Base-by-base conservation (phyloP, 148 eudicot genomes). In the Amaranthus hypochondriacus region DNA sequence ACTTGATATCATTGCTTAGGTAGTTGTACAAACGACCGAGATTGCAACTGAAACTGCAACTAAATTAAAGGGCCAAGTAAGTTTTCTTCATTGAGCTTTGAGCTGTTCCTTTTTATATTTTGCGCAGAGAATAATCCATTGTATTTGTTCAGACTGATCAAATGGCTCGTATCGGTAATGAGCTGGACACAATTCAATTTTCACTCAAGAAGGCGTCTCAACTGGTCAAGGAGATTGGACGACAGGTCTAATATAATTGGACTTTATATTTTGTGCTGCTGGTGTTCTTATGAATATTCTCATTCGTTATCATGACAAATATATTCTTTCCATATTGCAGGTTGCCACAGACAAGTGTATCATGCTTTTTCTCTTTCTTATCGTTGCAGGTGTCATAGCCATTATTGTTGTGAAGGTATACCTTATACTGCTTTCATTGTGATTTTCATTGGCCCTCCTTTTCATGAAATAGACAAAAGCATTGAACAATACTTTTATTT, bases 291-390 rank as follows among this genome's bases (percentile, higher is more conserved):
- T 56, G 52, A 14, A 44, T 68, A 50, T 48, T 43, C 28, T 51
- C 72, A 46, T 63, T 18, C 53, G 12, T 51, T 48, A 11, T 71
- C 62, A 52, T 66, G 66, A 43, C 65, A 57, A 60, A 64, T 56
- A 56, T 61, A 44, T 21, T 48, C 9, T 75, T 2, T 21, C 51
- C 72, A 0, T 74, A 65, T 73, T 84, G 54, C 86, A 95, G 99
- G 96, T 95, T 78, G 99, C 99, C n/a, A 95, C 97, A 7, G 99
- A 95, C 81, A 92, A 89, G 82, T 92, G 99, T 83, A 95, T 95
- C 81, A 95, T 95, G 99, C 82, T 89, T 69, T 92, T 95, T 75
- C 94, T 95, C 62, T 85, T 95, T 48, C 97, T 95, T 61, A 85
- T 95, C 73, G 99, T 95, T 14, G 84, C 86, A 61, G 99, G 99